Evolutionary conservation across 2,329 filamentous ascomycete species (phyloP).

Genomic region (Thelonectria blattea): DNA sequence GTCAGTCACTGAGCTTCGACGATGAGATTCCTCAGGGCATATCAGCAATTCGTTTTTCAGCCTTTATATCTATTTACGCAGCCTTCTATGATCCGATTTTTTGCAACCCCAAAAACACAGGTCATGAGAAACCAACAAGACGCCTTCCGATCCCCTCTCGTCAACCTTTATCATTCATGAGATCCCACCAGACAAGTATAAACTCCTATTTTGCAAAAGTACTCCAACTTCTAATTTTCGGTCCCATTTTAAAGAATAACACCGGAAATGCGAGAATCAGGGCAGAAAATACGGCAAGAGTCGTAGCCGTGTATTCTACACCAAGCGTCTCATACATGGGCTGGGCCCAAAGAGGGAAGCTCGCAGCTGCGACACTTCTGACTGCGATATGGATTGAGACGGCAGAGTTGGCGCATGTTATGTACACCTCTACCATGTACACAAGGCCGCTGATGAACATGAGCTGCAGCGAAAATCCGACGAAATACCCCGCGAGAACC

Average conservation of each 20-base stretch:
- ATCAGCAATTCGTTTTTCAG: too few species aligned
- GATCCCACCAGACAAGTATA: background rate
- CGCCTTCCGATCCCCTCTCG: background rate
- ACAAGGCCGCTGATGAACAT: conserved; percentile 14
- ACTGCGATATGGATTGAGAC: conserved; percentile 9
- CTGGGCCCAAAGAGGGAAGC: conserved; percentile 11
- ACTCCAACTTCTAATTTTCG: conserved; percentile 11
- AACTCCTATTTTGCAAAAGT: conserved; percentile 1
- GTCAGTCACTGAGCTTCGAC: too few species aligned
- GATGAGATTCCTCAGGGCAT: too few species aligned
- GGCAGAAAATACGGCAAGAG: conserved; percentile 1
- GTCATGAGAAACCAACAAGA: background rate
- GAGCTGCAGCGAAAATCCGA: conserved; percentile 2
- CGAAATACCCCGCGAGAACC: conserved; percentile 3
- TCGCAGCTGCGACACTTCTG: conserved; percentile 3
- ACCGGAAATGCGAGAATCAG: conserved; percentile 2
- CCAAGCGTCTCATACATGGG: conserved; percentile 12
- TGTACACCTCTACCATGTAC: conserved; percentile 12
- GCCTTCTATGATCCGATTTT: too few species aligned
- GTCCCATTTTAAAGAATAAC: conserved; percentile 5
- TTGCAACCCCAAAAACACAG: too few species aligned
- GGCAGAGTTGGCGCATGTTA: conserved; percentile 5
- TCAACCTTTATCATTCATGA: background rate
- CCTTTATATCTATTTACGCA: too few species aligned
- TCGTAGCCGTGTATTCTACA: conserved; percentile 1